Evolutionary conservation across 371 early-diverging fungal species (phyloP).

Genomic region (Zychaea mexicana): DNA sequence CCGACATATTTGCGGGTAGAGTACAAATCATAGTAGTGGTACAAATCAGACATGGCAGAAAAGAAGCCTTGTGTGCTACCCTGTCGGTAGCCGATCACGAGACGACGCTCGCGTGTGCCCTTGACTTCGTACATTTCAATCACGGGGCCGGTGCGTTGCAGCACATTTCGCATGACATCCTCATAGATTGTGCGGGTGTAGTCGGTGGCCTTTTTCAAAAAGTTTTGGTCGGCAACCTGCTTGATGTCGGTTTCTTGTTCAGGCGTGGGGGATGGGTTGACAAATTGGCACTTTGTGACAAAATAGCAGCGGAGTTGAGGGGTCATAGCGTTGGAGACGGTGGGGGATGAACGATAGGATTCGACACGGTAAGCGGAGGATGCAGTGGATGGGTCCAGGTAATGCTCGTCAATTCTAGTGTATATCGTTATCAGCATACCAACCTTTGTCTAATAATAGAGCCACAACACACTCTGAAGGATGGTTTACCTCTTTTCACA

Average conservation of each 20-base stretch:
- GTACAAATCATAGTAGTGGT: conserved; percentile 96
- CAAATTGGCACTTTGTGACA: conserved; percentile 90
- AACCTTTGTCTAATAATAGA: background rate
- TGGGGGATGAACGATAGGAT: conserved; percentile 93
- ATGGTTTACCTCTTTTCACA: conserved; percentile 75
- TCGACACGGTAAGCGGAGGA: conserved; percentile 88
- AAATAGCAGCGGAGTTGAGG: conserved; percentile 96
- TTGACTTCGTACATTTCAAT: conserved; percentile 89
- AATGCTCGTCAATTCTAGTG: conserved; percentile 86
- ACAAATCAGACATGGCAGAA: conserved; percentile 95
- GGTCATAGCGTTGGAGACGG: conserved; percentile 77
- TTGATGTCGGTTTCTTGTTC: conserved; percentile 84
- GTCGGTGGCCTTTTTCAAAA: conserved; percentile 94
- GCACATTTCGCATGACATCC: conserved; percentile 81
- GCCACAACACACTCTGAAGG: background rate
- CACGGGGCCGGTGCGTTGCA: conserved; percentile 93
- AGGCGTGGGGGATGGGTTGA: conserved; percentile 76
- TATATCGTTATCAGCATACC: background rate
- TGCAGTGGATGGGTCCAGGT: conserved; percentile 79
- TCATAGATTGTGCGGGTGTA: conserved; percentile 90
- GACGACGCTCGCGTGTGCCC: conserved; percentile 85
- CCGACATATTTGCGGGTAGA: conserved; percentile 96
- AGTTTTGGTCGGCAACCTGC: conserved; percentile 86
- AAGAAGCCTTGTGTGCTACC: conserved; percentile 91
- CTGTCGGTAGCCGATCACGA: conserved; percentile 91